These are phyloP conservation scores for Cicer bijugum DNA, from an alignment of 306 rosid genomes.

Conservation along the genomic window DNA sequence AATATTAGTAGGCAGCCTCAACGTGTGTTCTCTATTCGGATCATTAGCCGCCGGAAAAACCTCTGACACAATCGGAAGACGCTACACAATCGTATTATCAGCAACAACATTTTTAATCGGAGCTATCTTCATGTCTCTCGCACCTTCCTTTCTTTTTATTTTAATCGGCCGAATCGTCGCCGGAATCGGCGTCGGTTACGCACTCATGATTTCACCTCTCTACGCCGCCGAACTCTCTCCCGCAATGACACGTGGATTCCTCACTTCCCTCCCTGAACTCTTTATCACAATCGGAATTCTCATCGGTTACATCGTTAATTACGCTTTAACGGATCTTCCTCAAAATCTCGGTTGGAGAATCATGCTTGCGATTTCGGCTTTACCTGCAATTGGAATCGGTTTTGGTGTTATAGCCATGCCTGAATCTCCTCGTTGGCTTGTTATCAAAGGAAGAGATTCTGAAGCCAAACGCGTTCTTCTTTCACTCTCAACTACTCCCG, in stretches of 20 bases:
- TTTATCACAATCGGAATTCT: slow-evolving; percentile 79
- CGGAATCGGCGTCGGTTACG: slow-evolving; percentile 75
- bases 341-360: slow-evolving; percentile 60
- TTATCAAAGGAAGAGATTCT: slow-evolving; percentile 51
- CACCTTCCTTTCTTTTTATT: slow-evolving; percentile 62
- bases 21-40: slow-evolving; percentile 68
- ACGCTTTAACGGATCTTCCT: slow-evolving; percentile 58
- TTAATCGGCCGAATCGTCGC: slow-evolving; percentile 66
- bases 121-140: slow-evolving; percentile 70
- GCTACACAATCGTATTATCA: slow-evolving; percentile 65
- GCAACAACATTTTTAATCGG: slow-evolving; percentile 67
- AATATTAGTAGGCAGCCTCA: slow-evolving; percentile 64
- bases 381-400: slow-evolving; percentile 62
- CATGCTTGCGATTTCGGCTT: slow-evolving; percentile 73
- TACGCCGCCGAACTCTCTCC: slow-evolving; percentile 83
- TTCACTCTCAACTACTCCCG: slow-evolving; percentile 45
- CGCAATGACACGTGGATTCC: slow-evolving; percentile 66
- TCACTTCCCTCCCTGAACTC: slow-evolving; percentile 85
- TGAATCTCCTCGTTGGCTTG: slow-evolving; percentile 83
- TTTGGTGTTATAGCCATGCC: slow-evolving; percentile 69
- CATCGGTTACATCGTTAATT: slow-evolving; percentile 69
- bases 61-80: slow-evolving; percentile 66
- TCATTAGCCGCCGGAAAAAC: slow-evolving; percentile 79
- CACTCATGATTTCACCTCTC: slow-evolving; percentile 80
- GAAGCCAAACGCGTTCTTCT: slow-evolving; percentile 58